A percentile compares a stretch with the other conserved stretches of the same genome.
Evolutionary conservation across 441 rosid species (phyloP).

Genomic region (Populus hybrid): DNA sequence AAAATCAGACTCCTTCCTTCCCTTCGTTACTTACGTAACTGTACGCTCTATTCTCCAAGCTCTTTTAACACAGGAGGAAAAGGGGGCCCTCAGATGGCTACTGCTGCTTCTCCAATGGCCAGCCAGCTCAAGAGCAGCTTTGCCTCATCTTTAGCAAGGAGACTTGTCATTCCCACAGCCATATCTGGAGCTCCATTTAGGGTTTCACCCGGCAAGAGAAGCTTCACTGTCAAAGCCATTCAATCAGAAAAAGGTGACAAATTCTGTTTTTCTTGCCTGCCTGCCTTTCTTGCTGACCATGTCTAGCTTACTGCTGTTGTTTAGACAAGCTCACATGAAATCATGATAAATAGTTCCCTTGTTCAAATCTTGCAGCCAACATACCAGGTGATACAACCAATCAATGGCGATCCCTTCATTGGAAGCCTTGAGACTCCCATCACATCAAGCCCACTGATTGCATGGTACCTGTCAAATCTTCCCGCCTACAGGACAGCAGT

Average conservation of each 20-base stretch:
- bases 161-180: conserved; percentile 56
- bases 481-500: conserved; percentile 96
- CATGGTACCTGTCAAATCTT: conserved; percentile 94
- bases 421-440: conserved; percentile 95
- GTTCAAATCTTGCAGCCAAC: conserved; percentile 51
- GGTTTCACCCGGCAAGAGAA: conserved; percentile 45
- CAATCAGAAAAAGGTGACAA: conserved; percentile 68
- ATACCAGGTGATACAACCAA: conserved; percentile 88
- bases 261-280: not conserved
- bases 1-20: conserved; percentile 17
- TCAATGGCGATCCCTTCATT: conserved; percentile 96
- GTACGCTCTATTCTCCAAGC: not conserved
- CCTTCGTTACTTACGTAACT: conserved; percentile 16
- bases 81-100: too few relatives aligned
- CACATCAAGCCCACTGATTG: conserved; percentile 86
- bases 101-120: not conserved
- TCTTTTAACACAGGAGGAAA: conserved; percentile 13
- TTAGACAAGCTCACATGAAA: not conserved
- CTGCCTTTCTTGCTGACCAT: not conserved
- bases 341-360: not conserved
- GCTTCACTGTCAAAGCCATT: conserved; percentile 69
- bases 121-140: conserved; percentile 78
- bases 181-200: conserved; percentile 64
- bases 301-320: not conserved
- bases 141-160: conserved; percentile 46